A percentile compares a stretch with the other conserved stretches of the same genome.
These are phyloP conservation scores for Aspergillus pseudoglaucus DNA, from an alignment of 2,329 filamentous ascomycete genomes.

Conservation along the genomic window DNA sequence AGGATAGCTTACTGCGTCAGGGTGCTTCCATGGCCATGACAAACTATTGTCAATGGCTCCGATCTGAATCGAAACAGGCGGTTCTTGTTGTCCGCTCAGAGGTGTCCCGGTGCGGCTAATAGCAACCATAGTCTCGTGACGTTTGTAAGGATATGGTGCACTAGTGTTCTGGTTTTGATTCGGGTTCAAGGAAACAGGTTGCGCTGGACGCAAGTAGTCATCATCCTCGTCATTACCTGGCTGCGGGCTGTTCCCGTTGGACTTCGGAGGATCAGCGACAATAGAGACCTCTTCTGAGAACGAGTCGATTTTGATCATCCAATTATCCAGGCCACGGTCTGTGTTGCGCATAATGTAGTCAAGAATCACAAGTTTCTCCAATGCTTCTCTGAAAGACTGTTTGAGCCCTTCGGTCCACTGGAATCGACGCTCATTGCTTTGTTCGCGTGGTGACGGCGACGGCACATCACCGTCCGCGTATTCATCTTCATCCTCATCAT, in stretches of 20 bases:
- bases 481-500: constrained; percentile 57
- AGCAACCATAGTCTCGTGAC: constrained; percentile 79
- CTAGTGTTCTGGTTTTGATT: constrained; percentile 29
- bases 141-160: constrained; percentile 61
- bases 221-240: constrained; percentile 27
- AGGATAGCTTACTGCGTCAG: constrained; percentile 62
- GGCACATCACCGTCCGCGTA: constrained; percentile 34
- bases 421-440: constrained; percentile 50
- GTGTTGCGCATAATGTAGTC: constrained; percentile 99
- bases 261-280: constrained; percentile 72
- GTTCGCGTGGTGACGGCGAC: constrained; percentile 39
- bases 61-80: constrained; percentile 61
- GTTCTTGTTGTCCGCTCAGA: constrained; percentile 31
- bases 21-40: constrained; percentile 99
- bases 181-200: constrained; percentile 54
- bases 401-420: constrained; percentile 85
- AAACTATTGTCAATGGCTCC: constrained; percentile 97
- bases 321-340: constrained; percentile 92
- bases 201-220: constrained; percentile 46
- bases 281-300: constrained; percentile 76
- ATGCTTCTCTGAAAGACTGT: constrained; percentile 85
- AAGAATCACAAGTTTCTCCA: constrained; percentile 93
- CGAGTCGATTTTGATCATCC: constrained; percentile 98
- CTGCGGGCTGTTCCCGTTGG: constrained; percentile 42
- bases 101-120: constrained; percentile 53